Conservation (phyloP, 352 stramenopile species). For the Phytopythium kandeliae region DNA sequence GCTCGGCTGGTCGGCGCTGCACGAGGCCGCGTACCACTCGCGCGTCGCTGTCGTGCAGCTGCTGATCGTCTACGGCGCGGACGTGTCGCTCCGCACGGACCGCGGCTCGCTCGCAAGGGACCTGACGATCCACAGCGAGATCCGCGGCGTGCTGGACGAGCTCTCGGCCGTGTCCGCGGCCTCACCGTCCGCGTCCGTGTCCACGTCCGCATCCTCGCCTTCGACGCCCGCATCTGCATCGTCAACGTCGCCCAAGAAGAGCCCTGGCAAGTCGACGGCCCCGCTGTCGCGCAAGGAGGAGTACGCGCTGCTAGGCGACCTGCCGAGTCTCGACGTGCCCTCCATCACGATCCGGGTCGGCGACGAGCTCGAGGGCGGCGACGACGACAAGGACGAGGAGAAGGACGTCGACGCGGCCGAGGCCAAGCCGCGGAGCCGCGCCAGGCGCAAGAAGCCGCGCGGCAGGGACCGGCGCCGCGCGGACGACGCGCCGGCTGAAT, state of each 20-base stretch:
- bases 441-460: conserved; percentile 19
- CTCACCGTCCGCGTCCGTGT: too few species aligned
- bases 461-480: conserved; percentile 25
- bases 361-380: conserved; percentile 16
- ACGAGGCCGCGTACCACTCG: conserved; percentile 77
- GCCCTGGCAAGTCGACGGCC: conserved; percentile 21
- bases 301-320: conserved; percentile 68
- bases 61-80: conserved; percentile 70
- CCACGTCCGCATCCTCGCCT: too few species aligned
- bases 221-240: too few species aligned
- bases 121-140: conserved; percentile 75
- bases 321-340: conserved; percentile 48
- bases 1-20: conserved; percentile 72
- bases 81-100: conserved; percentile 57
- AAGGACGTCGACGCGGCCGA: conserved; percentile 11
- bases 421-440: conserved; percentile 14
- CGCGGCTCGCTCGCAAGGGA: conserved; percentile 66
- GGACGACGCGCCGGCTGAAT: conserved; percentile 38
- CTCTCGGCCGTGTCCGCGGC: conserved; percentile 24
- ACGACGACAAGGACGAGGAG: conserved; percentile 19
- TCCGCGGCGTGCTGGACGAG: conserved; percentile 72
- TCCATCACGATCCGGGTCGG: conserved; percentile 51
- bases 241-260: conserved; percentile 27
- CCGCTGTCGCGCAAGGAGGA: conserved; percentile 76
- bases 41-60: conserved; percentile 67